These are phyloP conservation scores for Penicillium chermesinum DNA, from an alignment of 495 filamentous ascomycete genomes.

Conservation along the genomic window DNA sequence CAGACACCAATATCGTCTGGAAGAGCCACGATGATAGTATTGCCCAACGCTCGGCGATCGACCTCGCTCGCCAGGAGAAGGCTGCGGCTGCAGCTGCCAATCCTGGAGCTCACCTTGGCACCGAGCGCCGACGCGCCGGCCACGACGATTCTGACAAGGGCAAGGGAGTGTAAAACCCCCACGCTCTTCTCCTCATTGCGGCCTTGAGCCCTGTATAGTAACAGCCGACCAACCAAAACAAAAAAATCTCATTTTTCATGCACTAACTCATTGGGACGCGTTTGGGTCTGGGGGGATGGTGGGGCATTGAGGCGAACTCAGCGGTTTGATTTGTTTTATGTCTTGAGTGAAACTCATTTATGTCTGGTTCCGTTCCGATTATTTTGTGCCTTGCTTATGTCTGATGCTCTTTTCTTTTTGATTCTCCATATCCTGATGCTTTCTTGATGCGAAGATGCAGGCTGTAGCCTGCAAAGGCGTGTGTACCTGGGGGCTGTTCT, in stretches of 20 bases:
- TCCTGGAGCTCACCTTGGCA: conserved; percentile 30
- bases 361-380: conserved; percentile 17
- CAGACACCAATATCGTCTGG: conserved; percentile 88
- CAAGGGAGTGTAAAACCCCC: conserved; percentile 32
- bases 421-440: neutral
- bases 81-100: conserved; percentile 21
- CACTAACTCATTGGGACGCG: conserved; percentile 39
- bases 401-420: conserved; percentile 20
- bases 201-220: conserved; percentile 45
- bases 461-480: conserved; percentile 12
- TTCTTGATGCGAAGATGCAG: conserved; percentile 11
- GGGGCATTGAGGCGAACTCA: conserved; percentile 44
- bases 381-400: conserved; percentile 14
- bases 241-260: conserved; percentile 27
- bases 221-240: conserved; percentile 26
- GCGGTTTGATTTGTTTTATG: conserved; percentile 37
- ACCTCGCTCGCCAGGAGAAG: conserved; percentile 78
- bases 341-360: conserved; percentile 20
- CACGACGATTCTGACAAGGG: conserved; percentile 47
- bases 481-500: conserved; percentile 7
- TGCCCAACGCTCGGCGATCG: conserved; percentile 72
- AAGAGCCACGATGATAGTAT: conserved; percentile 86
- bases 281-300: conserved; percentile 35
- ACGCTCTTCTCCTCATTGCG: conserved; percentile 18
- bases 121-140: conserved; percentile 42